Base-by-base conservation (phyloP, 1,284 basidiomycete genomes). In the Tremellales sp. region DNA sequence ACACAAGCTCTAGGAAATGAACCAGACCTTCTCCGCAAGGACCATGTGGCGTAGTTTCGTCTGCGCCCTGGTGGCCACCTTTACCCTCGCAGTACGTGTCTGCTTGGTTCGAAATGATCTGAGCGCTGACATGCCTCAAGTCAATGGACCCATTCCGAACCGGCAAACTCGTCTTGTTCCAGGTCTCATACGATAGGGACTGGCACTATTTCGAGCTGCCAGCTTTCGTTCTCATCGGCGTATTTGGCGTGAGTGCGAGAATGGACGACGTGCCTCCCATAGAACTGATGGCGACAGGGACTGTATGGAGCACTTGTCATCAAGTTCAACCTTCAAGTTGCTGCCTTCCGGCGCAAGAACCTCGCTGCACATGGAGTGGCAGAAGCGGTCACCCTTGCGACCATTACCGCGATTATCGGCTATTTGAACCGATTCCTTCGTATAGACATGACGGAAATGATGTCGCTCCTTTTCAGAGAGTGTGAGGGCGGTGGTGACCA, bases 201-300 rank as follows among this genome's bases (percentile, higher is more conserved):
- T 99, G 96, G 96, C 94, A 98, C 70, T 97, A 96, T 76, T 98
- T 98, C 68, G 96, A 97, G 71, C 89, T 98, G 47, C 84, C 94
- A n/a, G 81, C 93, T 27, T 97, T 92, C 75, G 80, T 97, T 46
- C 81, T 98, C 53, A 82, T 98, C 40, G 96, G 96, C 3, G 81
- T 98, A 56, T 97, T 98, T 70, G 96, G 96, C 31, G 91, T 92
- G 64, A 55, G 83, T 74, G 11, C 17, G 15, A 7, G 19, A 17
- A 8, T 48, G 53, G 49, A 53, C 39, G 43, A 41, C 19, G 31
- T 24, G 7, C 39, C 23, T n/a, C n/a, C n/a, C n/a, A n/a, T n/a
- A n/a, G n/a, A n/a, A n/a, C n/a, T 42, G 27, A 29, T 24, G 53
- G 42, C 51, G 40, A 10, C 64, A 94, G 91, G 94, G 96, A 35